Percentiles rank a stretch among this genome's conserved stretches.
These are phyloP conservation scores for Amoebophrya sp. DNA, from an alignment of 169 alveolate species.

Conservation along the genomic window DNA sequence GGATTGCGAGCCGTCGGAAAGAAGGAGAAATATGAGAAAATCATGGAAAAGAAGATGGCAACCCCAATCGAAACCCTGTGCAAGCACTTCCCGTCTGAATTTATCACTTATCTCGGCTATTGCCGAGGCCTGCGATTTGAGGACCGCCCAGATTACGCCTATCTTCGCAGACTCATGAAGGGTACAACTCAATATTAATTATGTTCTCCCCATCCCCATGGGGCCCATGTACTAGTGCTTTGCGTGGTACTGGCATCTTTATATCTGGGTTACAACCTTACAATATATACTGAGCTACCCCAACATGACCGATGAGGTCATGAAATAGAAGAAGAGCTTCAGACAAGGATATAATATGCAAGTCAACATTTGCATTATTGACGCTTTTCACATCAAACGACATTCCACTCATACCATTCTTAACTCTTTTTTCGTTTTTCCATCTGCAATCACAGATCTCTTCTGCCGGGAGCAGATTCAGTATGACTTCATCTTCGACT, in stretches of 20 bases:
- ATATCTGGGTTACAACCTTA: too few relatives aligned
- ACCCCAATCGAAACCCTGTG: slow-evolving; percentile 93
- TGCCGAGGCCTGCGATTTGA: slow-evolving; percentile 89
- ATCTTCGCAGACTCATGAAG: slow-evolving; percentile 46
- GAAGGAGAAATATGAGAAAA: slow-evolving; percentile 94
- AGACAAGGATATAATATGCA: background rate
- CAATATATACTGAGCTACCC: too few relatives aligned
- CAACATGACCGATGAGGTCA: background rate
- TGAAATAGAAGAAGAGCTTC: background rate
- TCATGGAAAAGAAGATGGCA: slow-evolving; percentile 95
- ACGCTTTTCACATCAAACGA: too few relatives aligned
- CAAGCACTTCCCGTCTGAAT: slow-evolving; percentile 79
- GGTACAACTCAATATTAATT: background rate
- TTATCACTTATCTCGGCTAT: slow-evolving; percentile 80
- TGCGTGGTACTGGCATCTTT: too few relatives aligned
- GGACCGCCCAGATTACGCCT: slow-evolving; percentile 88
- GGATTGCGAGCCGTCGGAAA: slow-evolving; percentile 83
- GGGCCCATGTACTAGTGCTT: background rate
- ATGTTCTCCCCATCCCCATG: background rate
- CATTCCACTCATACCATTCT: too few relatives aligned
- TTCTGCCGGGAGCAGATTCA: slow-evolving; percentile 78
- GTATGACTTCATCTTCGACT: slow-evolving; percentile 90
- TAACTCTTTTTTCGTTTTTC: too few relatives aligned
- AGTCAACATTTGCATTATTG: too few relatives aligned
- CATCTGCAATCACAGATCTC: slow-evolving; percentile 22